phyloP scores from a whole-genome alignment of 139 green algal genomes.

The Chlamydomonas urium region DNA sequence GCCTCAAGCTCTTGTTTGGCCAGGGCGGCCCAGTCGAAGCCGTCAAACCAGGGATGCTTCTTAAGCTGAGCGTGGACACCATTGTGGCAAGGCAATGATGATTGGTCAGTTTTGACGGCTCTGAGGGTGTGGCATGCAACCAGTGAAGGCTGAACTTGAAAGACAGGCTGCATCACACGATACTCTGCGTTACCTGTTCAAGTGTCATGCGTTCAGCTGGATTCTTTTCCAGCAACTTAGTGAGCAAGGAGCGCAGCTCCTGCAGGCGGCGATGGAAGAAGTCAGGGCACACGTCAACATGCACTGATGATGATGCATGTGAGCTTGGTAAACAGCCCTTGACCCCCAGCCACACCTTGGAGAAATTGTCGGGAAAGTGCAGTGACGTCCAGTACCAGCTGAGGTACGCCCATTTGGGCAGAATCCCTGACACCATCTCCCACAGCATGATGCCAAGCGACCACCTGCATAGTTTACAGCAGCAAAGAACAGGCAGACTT shows the following conservation, averaged over 20 bases:
- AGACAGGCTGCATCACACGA: neutral
- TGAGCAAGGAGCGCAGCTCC: conserved; percentile 15
- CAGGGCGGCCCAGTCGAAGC: conserved; percentile 13
- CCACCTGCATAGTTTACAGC: conserved; percentile 26
- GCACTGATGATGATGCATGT: neutral
- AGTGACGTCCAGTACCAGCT: conserved; percentile 34
- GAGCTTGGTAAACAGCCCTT: neutral
- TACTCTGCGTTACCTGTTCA: neutral
- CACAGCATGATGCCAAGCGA: conserved; percentile 36
- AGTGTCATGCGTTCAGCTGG: conserved; percentile 16
- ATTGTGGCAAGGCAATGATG: neutral
- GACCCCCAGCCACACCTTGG: neutral
- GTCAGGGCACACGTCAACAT: neutral
- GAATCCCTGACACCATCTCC: conserved; percentile 29
- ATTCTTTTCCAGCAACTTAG: conserved; percentile 21
- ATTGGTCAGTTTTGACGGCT: too few species aligned
- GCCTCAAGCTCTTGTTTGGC: neutral
- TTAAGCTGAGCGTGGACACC: conserved; percentile 7
- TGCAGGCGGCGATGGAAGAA: neutral
- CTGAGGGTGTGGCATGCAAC: too few species aligned
- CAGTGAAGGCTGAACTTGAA: neutral
- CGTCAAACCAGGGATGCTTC: conserved; percentile 10
- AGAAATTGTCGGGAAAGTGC: conserved; percentile 30
- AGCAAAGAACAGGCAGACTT: too few species aligned
- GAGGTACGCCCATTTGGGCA: conserved; percentile 25